Base-by-base conservation (phyloP, 192 early-diverging fungal species). In the Dissophora globulifera region DNA sequence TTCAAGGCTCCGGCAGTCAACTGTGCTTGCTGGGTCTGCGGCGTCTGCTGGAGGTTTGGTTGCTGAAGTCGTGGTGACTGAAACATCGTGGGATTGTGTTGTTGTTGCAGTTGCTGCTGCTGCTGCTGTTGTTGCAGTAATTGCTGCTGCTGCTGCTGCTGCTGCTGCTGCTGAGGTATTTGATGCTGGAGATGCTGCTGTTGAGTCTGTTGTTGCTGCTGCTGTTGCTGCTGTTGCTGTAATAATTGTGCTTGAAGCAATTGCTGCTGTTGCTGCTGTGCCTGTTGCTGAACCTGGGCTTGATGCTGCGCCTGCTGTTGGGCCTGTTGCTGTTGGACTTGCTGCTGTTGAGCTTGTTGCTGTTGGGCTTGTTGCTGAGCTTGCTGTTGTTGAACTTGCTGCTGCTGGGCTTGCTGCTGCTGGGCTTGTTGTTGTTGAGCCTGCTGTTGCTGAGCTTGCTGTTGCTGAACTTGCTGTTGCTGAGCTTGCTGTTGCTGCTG, bases 361-460 rank as follows among this genome's bases (percentile, higher is more conserved):
- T 53, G 61, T 13, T 79, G 78, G 1, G 50, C 56, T 52, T 79
- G 78, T 2, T 50, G 63, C 41, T 41, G 67, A 1, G 13, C 33
- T 11, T 48, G 54, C 20, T 69, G 66, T 29, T 58, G 56, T 19
- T 46, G 45, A 2, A 40, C 46, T 22, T 50, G 41, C n/a, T 46
- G n/a, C n/a, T 41, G 54, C 52, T 56, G 62, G 6, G 43, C 6
- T 7, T 70, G 69, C 26, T n/a, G n/a, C n/a, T n/a, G n/a, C n/a
- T n/a, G n/a, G n/a, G n/a, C n/a, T n/a, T 65, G 66, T 46, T 68
- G 55, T 19, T 69, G 65, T 25, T 70, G 62, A n/a, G 59, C 63
- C 1, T 50, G 50, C 20, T 45, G 52, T 20, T 57, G 64, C 4
- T 58, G 38, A 35, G 50, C 58, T 13, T 49, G 53, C 29, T 55